Conservation (phyloP, 139 green algal species). For the Coelastrella sp. region DNA sequence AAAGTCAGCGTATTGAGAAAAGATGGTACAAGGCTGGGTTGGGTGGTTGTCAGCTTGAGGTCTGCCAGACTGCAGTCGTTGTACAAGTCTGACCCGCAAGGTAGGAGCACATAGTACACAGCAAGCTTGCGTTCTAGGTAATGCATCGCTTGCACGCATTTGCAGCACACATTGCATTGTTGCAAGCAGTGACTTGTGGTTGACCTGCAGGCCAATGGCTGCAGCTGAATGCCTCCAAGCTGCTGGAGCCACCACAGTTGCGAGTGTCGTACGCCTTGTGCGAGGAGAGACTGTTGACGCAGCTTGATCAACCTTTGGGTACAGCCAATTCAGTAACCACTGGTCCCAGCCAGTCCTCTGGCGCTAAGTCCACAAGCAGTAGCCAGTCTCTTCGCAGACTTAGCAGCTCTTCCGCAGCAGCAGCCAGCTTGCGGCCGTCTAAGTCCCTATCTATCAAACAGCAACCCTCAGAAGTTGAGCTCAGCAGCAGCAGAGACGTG, state of each 20-base stretch:
- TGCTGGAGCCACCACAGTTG: constrained; percentile 47
- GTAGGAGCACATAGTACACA: too few relatives aligned
- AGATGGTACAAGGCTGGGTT: constrained; percentile 60
- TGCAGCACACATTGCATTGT: neutral
- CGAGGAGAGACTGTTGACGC: constrained; percentile 5
- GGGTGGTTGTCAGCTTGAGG: constrained; percentile 66
- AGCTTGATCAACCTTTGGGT: neutral
- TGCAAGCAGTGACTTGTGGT: neutral
- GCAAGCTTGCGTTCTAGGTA: too few relatives aligned
- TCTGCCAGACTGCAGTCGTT: constrained; percentile 62
- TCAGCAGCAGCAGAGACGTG: neutral
- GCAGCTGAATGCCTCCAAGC: constrained; percentile 45
- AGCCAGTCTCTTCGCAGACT: neutral
- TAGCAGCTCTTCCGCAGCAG: neutral
- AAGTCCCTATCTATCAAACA: neutral
- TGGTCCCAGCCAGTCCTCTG: neutral
- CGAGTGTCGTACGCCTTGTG: constrained; percentile 24
- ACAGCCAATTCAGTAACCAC: neutral
- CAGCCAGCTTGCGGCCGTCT: constrained; percentile 4
- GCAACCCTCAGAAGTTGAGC: neutral
- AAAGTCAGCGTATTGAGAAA: constrained; percentile 55
- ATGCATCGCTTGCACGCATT: neutral
- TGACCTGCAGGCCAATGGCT: constrained; percentile 56
- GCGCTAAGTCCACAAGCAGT: neutral
- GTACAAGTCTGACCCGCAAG: constrained; percentile 58